Evolutionary conservation across 1,139 yeast species (phyloP), one percentile per base, ranked within the genome.

Genomic region (Magnusiomyces paraingens): DNA sequence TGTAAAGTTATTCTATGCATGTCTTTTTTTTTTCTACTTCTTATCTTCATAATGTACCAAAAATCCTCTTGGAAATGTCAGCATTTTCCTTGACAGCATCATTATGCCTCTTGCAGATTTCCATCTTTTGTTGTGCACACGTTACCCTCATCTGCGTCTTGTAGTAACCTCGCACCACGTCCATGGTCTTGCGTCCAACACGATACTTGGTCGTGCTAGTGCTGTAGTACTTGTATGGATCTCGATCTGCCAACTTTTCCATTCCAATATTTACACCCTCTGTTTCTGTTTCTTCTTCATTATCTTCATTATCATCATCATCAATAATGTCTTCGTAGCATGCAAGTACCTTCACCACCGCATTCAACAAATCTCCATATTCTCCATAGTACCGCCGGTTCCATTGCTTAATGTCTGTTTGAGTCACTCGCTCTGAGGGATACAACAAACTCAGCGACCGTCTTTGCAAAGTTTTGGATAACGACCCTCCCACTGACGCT

Each of bases 61-160:
- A 18, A 6, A 14, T 14, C 17, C n/a, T 10, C 22, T 38, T 38
- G 11, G 44, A 11, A 21, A 47, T 36, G 5, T 47, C 44, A n/a
- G 32, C 15, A 15, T 47, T 47, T 18, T 22, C 12, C 15, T 26
- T 20, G 20, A 47, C 35, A 8, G 42, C 50, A 17, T 47, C 50
- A 20, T 47, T 47, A 17, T 38, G 43, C 18, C 26, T 43, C 11
- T 38, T 47, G 21, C 50, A 47, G 20, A 47, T 36, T 3, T 47
- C 35, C 50, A 38, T 38, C 36, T 47, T 47, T 29, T 38, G 42
- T 20, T 38, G 50, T 5, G 50, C 50, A 22, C 50, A 47, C 43
- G 14, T 18, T 2, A 41, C 39, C 14, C 44, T 17, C 50, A 47
- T 47, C 8, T n/a, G 21, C 14, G 32, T 17, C 21, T 26, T 22